Conservation (phyloP, 2,329 filamentous ascomycete species). For the Boeremia exigua region DNA sequence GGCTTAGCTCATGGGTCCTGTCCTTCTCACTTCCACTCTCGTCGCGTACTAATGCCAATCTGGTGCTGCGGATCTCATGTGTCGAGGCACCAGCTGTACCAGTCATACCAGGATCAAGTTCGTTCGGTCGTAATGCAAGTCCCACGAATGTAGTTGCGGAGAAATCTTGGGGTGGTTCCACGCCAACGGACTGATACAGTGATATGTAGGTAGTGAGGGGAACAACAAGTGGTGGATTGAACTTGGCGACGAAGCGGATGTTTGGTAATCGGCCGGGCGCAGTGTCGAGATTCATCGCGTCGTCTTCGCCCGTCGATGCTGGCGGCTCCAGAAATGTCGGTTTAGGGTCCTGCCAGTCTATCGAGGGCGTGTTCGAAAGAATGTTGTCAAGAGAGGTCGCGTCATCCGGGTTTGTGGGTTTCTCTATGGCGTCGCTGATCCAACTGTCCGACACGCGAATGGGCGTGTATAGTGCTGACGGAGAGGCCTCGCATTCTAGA, state of each 20-base stretch:
- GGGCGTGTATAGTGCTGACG: slow-evolving; percentile 60
- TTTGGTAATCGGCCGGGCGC: slow-evolving; percentile 66
- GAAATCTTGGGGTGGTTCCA: slow-evolving; percentile 63
- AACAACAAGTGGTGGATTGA: slow-evolving; percentile 76
- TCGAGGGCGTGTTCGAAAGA: slow-evolving; percentile 52
- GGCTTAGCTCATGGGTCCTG: slow-evolving; percentile 59
- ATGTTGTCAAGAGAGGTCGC: slow-evolving; percentile 47
- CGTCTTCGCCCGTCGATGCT: slow-evolving; percentile 49
- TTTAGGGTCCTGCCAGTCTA: slow-evolving; percentile 77
- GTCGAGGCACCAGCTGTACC: slow-evolving; percentile 35
- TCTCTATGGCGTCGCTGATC: slow-evolving; percentile 72
- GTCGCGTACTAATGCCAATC: slow-evolving; percentile 52
- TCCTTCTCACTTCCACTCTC: slow-evolving; percentile 32
- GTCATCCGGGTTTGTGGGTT: slow-evolving; percentile 52
- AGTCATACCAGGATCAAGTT: slow-evolving; percentile 62
- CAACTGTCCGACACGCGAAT: slow-evolving; percentile 76
- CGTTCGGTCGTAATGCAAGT: slow-evolving; percentile 58
- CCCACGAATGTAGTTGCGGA: slow-evolving; percentile 54
- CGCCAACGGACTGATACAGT: slow-evolving; percentile 65
- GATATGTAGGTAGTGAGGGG: slow-evolving; percentile 69
- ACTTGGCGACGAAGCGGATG: slow-evolving; percentile 75
- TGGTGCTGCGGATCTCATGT: slow-evolving; percentile 60
- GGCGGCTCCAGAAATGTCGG: slow-evolving; percentile 59
- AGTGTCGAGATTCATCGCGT: slow-evolving; percentile 63
- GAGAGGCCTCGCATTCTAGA: slow-evolving; percentile 65